A percentile compares a stretch with the other conserved stretches of the same genome.
phyloP scores from a whole-genome alignment of 2,329 filamentous ascomycete genomes.

The Colletotrichum gloeosporioides region DNA sequence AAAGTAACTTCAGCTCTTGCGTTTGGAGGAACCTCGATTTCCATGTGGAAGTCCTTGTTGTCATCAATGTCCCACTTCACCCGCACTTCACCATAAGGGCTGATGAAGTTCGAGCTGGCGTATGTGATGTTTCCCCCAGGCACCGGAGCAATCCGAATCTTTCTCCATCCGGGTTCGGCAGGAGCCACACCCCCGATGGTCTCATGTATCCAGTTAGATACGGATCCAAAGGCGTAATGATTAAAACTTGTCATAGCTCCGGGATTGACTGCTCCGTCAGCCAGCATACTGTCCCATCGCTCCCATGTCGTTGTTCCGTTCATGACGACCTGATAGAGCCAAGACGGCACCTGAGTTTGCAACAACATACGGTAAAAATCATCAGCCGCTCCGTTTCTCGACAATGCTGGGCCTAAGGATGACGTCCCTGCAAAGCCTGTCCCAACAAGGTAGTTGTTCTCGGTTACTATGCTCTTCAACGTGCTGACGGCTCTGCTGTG shows the following conservation, averaged over 20 bases:
- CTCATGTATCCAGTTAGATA: conserved; percentile 52
- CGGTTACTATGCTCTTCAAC: neutral
- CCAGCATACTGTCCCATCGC: conserved; percentile 53
- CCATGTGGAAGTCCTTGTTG: neutral
- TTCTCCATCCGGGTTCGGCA: conserved; percentile 44
- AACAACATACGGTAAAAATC: conserved; percentile 53
- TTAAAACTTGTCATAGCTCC: conserved; percentile 56
- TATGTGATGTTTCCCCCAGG: conserved; percentile 40
- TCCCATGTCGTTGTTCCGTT: conserved; percentile 57
- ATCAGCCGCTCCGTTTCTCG: conserved; percentile 28
- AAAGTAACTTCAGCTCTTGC: neutral
- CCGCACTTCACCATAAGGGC: conserved; percentile 34
- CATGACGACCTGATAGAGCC: conserved; percentile 53
- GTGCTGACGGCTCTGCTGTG: conserved; percentile 26
- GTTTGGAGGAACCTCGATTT: neutral
- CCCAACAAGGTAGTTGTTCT: conserved; percentile 18
- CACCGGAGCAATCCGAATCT: conserved; percentile 35
- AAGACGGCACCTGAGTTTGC: conserved; percentile 47
- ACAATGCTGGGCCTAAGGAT: conserved; percentile 36
- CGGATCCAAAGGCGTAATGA: conserved; percentile 53
- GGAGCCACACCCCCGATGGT: conserved; percentile 45
- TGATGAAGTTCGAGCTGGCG: conserved; percentile 32
- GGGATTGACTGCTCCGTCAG: conserved; percentile 48
- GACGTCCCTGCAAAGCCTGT: conserved; percentile 52
- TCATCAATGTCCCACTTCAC: conserved; percentile 31